phyloP scores from a whole-genome alignment of 495 filamentous ascomycete genomes.

The Penicillium pulvis region DNA sequence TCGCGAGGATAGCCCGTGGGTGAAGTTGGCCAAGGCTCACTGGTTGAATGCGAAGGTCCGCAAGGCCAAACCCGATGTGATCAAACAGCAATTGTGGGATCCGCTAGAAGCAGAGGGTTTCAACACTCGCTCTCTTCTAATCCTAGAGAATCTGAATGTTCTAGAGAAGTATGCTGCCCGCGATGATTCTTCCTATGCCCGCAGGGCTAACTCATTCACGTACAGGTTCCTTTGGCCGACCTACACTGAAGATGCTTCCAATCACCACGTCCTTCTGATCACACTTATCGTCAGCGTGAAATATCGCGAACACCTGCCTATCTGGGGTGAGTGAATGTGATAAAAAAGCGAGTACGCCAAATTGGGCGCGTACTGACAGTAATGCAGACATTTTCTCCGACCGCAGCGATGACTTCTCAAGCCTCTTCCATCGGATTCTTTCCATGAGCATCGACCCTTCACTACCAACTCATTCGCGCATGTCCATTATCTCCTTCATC shows the following conservation, averaged over 20 bases:
- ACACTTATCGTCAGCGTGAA: conserved; percentile 86
- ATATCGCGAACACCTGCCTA: conserved; percentile 79
- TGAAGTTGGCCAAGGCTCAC: conserved; percentile 76
- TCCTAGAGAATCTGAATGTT: conserved; percentile 87
- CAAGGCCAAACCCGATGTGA: conserved; percentile 80
- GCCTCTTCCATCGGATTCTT: conserved; percentile 84
- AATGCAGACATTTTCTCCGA: conserved; percentile 70
- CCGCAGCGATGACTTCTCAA: conserved; percentile 80
- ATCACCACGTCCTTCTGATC: conserved; percentile 86
- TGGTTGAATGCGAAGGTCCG: conserved; percentile 75
- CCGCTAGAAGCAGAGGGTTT: conserved; percentile 79
- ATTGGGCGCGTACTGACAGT: conserved; percentile 17
- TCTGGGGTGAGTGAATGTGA: conserved; percentile 67
- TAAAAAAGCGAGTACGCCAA: not conserved
- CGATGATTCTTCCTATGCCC: conserved; percentile 2
- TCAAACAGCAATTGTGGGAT: conserved; percentile 92
- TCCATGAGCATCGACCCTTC: conserved; percentile 85
- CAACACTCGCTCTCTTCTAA: conserved; percentile 71
- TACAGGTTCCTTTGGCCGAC: conserved; percentile 89
- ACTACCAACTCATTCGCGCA: conserved; percentile 67
- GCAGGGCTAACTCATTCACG: conserved; percentile 26
- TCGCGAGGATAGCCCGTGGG: conserved; percentile 78
- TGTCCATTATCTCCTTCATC: conserved; percentile 81
- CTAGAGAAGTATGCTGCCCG: conserved; percentile 69
- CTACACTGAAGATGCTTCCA: conserved; percentile 84